phyloP scores from a whole-genome alignment of 208 protist genomes.

The Phytomonas francai region DNA sequence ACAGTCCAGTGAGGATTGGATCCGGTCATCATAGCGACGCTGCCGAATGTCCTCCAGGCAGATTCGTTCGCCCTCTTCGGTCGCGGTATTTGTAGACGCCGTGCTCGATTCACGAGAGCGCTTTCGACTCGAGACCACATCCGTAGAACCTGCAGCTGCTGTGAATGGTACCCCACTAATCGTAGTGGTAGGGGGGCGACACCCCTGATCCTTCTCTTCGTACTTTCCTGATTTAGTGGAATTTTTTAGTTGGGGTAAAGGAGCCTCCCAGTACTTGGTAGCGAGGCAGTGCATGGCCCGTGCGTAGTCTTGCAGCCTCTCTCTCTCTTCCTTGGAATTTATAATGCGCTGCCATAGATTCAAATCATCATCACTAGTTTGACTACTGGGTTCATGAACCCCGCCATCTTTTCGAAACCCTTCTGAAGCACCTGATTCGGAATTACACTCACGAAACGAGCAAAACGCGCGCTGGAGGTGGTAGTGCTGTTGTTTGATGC shows the following conservation, averaged over 20 bases:
- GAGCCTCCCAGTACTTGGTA: conserved; percentile 52
- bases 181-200: background rate
- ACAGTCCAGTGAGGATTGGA: conserved; percentile 21
- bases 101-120: background rate
- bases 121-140: background rate
- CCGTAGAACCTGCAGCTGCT: background rate
- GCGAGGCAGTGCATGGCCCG: conserved; percentile 67
- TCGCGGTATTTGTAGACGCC: background rate
- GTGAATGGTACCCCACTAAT: background rate
- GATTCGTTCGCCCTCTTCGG: background rate
- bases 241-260: background rate
- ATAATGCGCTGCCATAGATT: conserved; percentile 21
- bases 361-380: conserved; percentile 15
- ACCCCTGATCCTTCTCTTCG: background rate
- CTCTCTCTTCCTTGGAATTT: conserved; percentile 17
- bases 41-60: conserved; percentile 1
- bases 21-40: conserved; percentile 22
- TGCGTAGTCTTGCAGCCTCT: conserved; percentile 33
- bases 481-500: conserved; percentile 55
- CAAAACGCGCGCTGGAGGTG: conserved; percentile 23
- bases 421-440: background rate
- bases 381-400: background rate
- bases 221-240: background rate
- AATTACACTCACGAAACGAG: background rate
- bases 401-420: background rate